Evolutionary conservation across 2,329 filamentous ascomycete species (phyloP), one percentile per base, ranked within the genome.

Genomic region (Hypomyces rosellus): DNA sequence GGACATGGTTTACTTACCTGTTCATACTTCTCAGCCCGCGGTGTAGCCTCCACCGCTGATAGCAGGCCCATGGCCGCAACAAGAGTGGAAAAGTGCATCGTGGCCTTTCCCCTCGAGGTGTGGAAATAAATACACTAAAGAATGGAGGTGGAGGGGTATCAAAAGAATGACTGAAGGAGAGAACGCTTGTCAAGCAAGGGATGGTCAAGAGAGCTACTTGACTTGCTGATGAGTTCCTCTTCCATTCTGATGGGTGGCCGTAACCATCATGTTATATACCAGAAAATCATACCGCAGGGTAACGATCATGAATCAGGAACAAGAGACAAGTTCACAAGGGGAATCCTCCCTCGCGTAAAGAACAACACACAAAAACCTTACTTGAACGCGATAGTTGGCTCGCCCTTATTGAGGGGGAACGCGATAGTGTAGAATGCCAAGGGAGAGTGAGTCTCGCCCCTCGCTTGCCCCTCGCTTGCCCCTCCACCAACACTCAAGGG

Each of bases 21-120:
- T 30, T 51, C 37, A 18, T 50, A 53, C 42, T 51, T 53, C 25
- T 46, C 43, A 16, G 54, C 57, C 20, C 55, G 54, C 18, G 58
- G 62, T 45, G 60, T 60, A 13, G 62, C 64, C 36, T 65, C 58
- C 30, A 51, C 63, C 7, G 60, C 50, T 37, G 53, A 54, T 34
- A 63, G 50, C 40, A 66, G 57, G 55, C 61, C 60, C 41, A 56
- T 48, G 45, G 58, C 59, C 46, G 61, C 55, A 48, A 63, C 34
- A 34, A 64, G 42, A 5, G 54, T 54, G 14, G 53, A 36, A 41
- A 62, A 45, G 55, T 55, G 55, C 63, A 66, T 65, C 3, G 43
- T 59, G 33, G 50, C 16, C 16, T 45, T 15, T 34, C 25, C 25
- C 25, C 22, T 30, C 18, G 12, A 45, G 9, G 2, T 12, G 38